phyloP scores from a whole-genome alignment of 495 filamentous ascomycete species.

The Articulospora tetracladia region DNA sequence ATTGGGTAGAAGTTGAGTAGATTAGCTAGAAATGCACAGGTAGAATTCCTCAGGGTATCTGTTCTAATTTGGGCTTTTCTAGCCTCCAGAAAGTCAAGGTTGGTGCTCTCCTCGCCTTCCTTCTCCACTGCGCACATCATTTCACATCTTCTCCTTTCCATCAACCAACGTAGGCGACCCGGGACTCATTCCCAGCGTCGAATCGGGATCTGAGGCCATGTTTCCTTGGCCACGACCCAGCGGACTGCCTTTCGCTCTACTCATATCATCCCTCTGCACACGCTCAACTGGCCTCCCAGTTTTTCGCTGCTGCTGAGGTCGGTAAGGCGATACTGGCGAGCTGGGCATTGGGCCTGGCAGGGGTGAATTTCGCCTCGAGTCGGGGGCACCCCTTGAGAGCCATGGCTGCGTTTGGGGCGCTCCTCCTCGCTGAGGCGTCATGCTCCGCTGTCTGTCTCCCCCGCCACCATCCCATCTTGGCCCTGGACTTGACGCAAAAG shows the following conservation, averaged over 20 bases:
- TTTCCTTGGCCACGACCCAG: conserved; percentile 16
- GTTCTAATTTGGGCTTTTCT: no score
- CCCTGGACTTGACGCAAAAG: neutral
- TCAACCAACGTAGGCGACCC: conserved; percentile 14
- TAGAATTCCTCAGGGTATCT: no score
- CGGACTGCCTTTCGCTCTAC: conserved; percentile 17
- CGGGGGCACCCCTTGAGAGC: conserved; percentile 10
- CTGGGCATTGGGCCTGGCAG: neutral
- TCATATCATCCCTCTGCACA: conserved; percentile 6
- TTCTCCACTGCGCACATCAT: neutral
- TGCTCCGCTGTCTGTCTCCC: conserved; percentile 1
- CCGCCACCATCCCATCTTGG: conserved; percentile 1
- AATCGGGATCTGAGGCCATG: conserved; percentile 22
- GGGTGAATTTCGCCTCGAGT: neutral
- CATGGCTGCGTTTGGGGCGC: conserved; percentile 17
- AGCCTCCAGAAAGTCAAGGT: no score
- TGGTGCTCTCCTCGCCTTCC: no score
- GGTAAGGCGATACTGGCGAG: conserved; percentile 14
- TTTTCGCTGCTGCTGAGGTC: conserved; percentile 11
- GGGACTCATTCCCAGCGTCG: conserved; percentile 20
- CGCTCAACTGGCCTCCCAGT: conserved; percentile 15
- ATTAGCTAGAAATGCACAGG: no score
- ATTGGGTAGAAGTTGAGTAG: no score
- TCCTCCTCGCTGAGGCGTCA: conserved; percentile 7
- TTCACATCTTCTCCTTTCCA: neutral